Percentiles rank a stretch among this genome's conserved stretches.
These are phyloP conservation scores for Ambrosiella cleistominuta DNA, from an alignment of 2,329 filamentous ascomycete species.

Conservation along the genomic window DNA sequence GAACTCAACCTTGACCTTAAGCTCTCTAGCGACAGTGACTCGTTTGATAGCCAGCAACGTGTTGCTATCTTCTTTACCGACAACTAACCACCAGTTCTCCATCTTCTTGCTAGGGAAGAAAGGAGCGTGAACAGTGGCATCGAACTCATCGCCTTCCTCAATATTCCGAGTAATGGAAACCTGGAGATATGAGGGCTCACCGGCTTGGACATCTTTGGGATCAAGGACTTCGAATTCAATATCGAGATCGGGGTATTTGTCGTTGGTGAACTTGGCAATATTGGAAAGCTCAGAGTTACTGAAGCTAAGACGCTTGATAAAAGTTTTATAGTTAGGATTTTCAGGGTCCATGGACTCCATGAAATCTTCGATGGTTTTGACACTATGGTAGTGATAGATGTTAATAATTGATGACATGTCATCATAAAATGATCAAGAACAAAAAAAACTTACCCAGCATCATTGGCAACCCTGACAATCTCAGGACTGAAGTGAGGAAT, in stretches of 20 bases:
- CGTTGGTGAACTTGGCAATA: conserved; percentile 88
- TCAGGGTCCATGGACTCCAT: conserved; percentile 98
- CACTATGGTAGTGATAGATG: conserved; percentile 27
- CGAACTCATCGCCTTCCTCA: conserved; percentile 48
- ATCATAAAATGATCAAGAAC: not conserved
- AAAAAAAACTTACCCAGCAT: conserved; percentile 44
- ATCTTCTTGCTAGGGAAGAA: conserved; percentile 87
- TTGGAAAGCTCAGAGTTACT: conserved; percentile 68
- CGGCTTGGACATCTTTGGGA: conserved; percentile 59
- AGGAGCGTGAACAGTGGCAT: conserved; percentile 77
- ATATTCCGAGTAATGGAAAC: conserved; percentile 74
- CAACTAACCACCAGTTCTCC: conserved; percentile 97
- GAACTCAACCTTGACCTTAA: conserved; percentile 72
- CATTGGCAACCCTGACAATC: conserved; percentile 65
- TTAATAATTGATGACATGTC: conserved; percentile 17
- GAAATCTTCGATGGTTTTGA: conserved; percentile 93
- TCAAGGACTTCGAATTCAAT: conserved; percentile 78
- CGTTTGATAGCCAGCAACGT: conserved; percentile 85
- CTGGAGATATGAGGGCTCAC: conserved; percentile 64
- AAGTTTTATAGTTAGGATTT: conserved; percentile 59
- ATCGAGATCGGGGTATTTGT: conserved; percentile 89
- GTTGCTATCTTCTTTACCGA: conserved; percentile 80
- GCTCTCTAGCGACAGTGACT: conserved; percentile 63
- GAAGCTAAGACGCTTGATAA: conserved; percentile 64
- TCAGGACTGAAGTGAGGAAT: conserved; percentile 85